Percentiles rank a stretch among this genome's conserved stretches.
phyloP scores from a whole-genome alignment of 2,329 filamentous ascomycete species.

The Alternaria alternata region DNA sequence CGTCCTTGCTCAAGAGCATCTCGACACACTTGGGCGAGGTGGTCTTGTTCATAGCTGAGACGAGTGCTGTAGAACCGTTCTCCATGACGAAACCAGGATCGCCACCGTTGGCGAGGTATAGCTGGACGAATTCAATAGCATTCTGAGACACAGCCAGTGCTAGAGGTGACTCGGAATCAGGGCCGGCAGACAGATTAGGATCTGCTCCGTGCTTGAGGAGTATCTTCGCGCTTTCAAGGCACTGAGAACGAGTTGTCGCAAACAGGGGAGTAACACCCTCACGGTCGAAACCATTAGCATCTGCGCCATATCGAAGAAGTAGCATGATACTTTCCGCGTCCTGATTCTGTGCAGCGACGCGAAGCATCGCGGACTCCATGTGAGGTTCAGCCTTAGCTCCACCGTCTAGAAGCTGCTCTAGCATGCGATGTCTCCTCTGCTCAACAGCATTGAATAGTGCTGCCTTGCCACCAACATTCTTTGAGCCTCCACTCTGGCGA shows the following conservation, averaged over 20 bases:
- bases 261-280: conserved; percentile 42
- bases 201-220: conserved; percentile 39
- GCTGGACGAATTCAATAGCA: conserved; percentile 65
- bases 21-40: conserved; percentile 64
- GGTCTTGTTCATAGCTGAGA: conserved; percentile 67
- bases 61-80: conserved; percentile 68
- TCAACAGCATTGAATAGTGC: conserved; percentile 63
- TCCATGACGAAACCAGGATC: conserved; percentile 63
- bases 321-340: conserved; percentile 40
- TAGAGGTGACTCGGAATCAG: conserved; percentile 64
- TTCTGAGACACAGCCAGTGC: conserved; percentile 60
- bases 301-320: conserved; percentile 41
- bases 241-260: conserved; percentile 37
- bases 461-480: conserved; percentile 44
- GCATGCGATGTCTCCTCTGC: conserved; percentile 70
- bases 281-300: conserved; percentile 42
- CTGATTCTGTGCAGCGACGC: conserved; percentile 40
- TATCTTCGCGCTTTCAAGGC: conserved; percentile 57
- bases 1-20: conserved; percentile 66
- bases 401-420: conserved; percentile 46
- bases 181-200: conserved; percentile 44
- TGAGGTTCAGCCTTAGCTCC: conserved; percentile 40
- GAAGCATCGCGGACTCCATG: conserved; percentile 44
- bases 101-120: conserved; percentile 69
- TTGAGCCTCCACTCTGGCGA: conserved; percentile 34